phyloP scores from a whole-genome alignment of 148 eudicot genomes.

The Silene uniflora region DNA sequence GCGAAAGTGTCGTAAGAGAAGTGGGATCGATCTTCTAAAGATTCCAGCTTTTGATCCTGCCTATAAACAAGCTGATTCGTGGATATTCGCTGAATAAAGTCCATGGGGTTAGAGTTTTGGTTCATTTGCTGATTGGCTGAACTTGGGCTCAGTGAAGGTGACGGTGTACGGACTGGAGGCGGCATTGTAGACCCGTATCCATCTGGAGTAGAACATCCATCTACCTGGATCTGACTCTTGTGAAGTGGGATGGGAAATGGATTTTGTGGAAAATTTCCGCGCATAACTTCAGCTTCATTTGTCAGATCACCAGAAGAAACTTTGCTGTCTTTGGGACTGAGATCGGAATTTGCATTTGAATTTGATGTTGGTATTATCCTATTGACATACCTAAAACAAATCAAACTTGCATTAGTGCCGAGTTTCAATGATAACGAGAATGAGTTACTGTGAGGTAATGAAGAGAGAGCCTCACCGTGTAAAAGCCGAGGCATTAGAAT shows the following conservation, averaged over 20 bases:
- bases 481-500: constrained; percentile 80
- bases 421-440: neutral
- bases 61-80: constrained; percentile 31
- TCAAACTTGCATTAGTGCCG: neutral
- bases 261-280: constrained; percentile 32
- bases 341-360: constrained; percentile 37
- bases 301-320: constrained; percentile 26
- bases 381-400: constrained; percentile 54
- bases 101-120: constrained; percentile 15
- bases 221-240: constrained; percentile 39
- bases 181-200: constrained; percentile 16
- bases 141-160: constrained; percentile 41
- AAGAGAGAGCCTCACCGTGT: constrained; percentile 50
- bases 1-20: constrained; percentile 37
- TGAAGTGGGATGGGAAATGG: constrained; percentile 46
- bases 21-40: constrained; percentile 32
- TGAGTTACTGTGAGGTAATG: neutral
- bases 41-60: constrained; percentile 38
- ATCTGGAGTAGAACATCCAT: constrained; percentile 20
- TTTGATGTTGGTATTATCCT: constrained; percentile 31
- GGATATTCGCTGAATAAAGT: constrained; percentile 30
- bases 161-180: constrained; percentile 29
- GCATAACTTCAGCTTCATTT: constrained; percentile 28
- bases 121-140: constrained; percentile 34
- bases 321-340: constrained; percentile 31